Conservation (phyloP, 192 early-diverging fungal genomes). For the Backusella australiensis region DNA sequence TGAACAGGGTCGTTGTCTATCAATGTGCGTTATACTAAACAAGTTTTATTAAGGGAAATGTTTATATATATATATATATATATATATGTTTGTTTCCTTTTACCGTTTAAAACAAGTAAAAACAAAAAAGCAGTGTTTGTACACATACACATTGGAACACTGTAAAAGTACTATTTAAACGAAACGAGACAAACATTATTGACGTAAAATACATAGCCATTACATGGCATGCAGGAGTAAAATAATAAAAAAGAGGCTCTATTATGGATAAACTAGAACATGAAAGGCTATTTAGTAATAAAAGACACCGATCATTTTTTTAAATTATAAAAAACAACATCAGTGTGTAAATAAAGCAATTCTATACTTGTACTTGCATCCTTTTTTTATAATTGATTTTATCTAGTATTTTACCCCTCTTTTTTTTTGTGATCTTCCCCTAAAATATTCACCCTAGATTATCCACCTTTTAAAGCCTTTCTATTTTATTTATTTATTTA, state of each 20-base stretch:
- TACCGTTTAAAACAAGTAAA: background rate
- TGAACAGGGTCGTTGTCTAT: background rate
- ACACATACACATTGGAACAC: background rate
- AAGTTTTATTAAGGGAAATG: background rate
- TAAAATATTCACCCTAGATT: background rate
- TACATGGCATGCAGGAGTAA: background rate
- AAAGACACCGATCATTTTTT: background rate
- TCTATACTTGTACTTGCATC: constrained; percentile 2
- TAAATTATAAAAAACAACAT: background rate
- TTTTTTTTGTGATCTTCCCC: constrained; percentile 11
- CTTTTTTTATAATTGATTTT: constrained; percentile 10
- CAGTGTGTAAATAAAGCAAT: background rate
- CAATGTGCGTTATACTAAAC: background rate
- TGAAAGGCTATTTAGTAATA: background rate
- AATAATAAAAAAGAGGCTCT: background rate
- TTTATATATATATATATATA: background rate
- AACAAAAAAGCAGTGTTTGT: background rate
- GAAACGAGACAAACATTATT: background rate
- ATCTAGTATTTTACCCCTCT: background rate
- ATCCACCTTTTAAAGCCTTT: background rate
- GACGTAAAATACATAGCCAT: background rate
- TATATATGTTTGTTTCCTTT: background rate
- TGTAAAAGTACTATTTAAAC: background rate
- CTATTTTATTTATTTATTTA: background rate
- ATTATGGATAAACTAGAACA: background rate